Base-by-base conservation (phyloP, 2,329 filamentous ascomycete genomes). In the Aspergillus fijiensis region DNA sequence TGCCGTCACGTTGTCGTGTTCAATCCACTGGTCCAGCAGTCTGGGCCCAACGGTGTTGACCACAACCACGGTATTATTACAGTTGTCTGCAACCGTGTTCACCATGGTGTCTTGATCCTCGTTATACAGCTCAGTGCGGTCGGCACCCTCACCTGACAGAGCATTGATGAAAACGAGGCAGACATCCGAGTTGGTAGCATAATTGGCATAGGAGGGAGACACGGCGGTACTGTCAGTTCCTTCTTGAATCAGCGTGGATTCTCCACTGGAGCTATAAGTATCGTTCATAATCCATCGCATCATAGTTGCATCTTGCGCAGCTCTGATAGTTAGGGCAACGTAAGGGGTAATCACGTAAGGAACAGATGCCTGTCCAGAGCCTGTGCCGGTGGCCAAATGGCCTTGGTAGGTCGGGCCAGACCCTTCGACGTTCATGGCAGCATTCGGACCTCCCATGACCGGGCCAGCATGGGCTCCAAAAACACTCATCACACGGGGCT, bases 41-140 rank as follows among this genome's bases (percentile, higher is more conserved):
- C 86, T 79, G 12, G 82, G 76, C 1, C 86, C 87, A 2, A 85
- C 84, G 45, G 87, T 88, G 71, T 89, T 86, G 4, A 89, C 79
- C 1, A 88, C 77, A 0, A 88, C 86, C 25, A 89, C 79, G 0
- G 86, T 88, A 60, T 85, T 87, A 64, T 78, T 80, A 72, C 85
- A 89, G n/a, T 77, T 76, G 7, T 79, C 75, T 0, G 87, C 86
- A 2, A 89, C 84, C 49, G 81, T 79, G 3, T 74, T 72, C 54
- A 89, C 80, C 0, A 88, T 75, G 0, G 72, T 74, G 62, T 89
- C 85, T 0, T 84, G 86, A 2, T 70, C 69, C 6, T 64, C 50
- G 49, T 78, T 74, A 1, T 58, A 54, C 0, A 78, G 68, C 23
- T 35, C 64, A 2, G 73, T 67, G 4, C 76, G 67, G 55, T 78